Evolutionary conservation across 768 basidiomycete genomes (phyloP).

Genomic region (Tephrocybe sp.): DNA sequence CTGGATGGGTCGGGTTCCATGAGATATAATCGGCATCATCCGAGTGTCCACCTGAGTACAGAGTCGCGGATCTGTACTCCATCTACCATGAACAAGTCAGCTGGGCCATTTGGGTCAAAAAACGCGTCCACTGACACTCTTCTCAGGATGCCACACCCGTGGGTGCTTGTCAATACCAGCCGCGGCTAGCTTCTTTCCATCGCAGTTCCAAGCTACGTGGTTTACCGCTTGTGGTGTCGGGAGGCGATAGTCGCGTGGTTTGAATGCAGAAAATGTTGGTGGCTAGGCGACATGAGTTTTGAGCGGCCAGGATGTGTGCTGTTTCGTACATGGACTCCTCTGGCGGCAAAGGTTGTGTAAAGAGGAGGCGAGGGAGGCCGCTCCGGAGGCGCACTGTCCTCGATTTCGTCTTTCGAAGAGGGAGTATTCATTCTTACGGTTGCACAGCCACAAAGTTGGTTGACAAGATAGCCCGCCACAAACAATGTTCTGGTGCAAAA

Average conservation of each 20-base stretch:
- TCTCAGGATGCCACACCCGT: constrained; percentile 77
- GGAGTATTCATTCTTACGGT: constrained; percentile 17
- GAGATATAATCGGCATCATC: constrained; percentile 83
- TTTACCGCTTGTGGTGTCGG: constrained; percentile 65
- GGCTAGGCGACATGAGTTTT: constrained; percentile 43
- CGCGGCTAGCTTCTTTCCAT: constrained; percentile 79
- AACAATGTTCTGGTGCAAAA: too few relatives aligned
- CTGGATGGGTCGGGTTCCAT: constrained; percentile 86
- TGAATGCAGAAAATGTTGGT: constrained; percentile 78
- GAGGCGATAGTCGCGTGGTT: constrained; percentile 73
- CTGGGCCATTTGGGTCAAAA: not conserved
- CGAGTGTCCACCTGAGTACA: constrained; percentile 69
- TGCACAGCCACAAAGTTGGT: constrained; percentile 8
- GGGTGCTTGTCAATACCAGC: constrained; percentile 80
- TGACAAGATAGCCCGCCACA: too few relatives aligned
- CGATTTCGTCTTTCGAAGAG: constrained; percentile 49
- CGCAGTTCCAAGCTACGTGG: constrained; percentile 83
- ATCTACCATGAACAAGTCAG: constrained; percentile 43
- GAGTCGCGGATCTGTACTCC: constrained; percentile 64
- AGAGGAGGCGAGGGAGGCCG: constrained; percentile 72
- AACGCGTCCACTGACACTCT: constrained; percentile 53
- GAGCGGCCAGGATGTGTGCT: constrained; percentile 14
- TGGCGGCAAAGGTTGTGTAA: constrained; percentile 66
- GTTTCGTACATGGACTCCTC: constrained; percentile 71
- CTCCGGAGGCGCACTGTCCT: constrained; percentile 55